Evolutionary conservation across 306 rosid genomes (phyloP), one percentile per base, ranked within the genome.

Genomic region (Fragaria vesca): DNA sequence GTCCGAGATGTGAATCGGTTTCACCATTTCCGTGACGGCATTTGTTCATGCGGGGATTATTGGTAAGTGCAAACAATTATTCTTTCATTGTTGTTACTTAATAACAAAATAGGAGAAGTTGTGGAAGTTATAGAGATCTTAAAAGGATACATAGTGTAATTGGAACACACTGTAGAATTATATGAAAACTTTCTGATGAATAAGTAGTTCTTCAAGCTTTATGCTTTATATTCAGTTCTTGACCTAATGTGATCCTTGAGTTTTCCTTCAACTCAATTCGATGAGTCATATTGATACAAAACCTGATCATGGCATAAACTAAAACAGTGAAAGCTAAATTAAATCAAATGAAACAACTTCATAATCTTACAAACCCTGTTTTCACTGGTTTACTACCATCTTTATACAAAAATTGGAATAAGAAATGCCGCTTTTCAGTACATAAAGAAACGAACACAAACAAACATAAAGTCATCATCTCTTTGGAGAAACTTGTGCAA

Each of bases 1-100:
- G 97, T 94, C 76, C 92, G 98, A 82, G 98, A 94, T 67, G 90
- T 87, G 82, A 92, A 94, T 81, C 96, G 98, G 28, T 86, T 92
- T 89, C 98, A 94, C 85, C 91, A 79, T 81, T 94, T 94, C 71
- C 85, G 51, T 60, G 90, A 90, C 46, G 98, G 97, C 42, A 82
- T 88, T 75, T 94, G 98, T 81, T 94, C 97, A 4, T 89, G 97
- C 75, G 96, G 91, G 78, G 98, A 94, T 80, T 94, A 94, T 83
- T 94, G 98, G 98, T 90, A 92, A 85, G 67, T 79, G 76, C 69
- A 32, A 46, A 54, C 43, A 67, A 3, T 21, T 51, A 21, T 72
- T 73, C 68, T 63, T 71, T 71, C 32, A 62, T 69, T 69, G 30
- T 42, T 52, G 67, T 28, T 43, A 28, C 50, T 52, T 12, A 9